Conservation (phyloP, 1,139 yeast genomes). For the Taphrina sp. region DNA sequence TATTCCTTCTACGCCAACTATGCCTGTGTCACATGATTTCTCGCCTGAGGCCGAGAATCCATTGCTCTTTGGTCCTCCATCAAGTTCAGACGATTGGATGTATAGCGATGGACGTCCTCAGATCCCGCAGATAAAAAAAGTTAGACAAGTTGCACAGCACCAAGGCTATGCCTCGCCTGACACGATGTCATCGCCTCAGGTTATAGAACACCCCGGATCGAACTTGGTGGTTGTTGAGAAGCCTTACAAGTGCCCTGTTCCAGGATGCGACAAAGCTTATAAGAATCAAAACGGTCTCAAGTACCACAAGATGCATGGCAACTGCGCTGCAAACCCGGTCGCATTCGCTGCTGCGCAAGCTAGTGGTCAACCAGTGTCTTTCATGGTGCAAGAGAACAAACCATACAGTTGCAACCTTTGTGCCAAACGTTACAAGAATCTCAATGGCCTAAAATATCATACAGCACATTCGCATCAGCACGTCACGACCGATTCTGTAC, state of each 20-base stretch:
- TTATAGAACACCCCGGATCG: slow-evolving; percentile 40
- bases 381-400: slow-evolving; percentile 87
- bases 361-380: slow-evolving; percentile 45
- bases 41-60: slow-evolving; percentile 18
- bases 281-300: slow-evolving; percentile 96
- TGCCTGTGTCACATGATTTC: slow-evolving; percentile 30
- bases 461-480: slow-evolving; percentile 72
- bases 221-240: slow-evolving; percentile 52
- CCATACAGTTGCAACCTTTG: slow-evolving; percentile 98
- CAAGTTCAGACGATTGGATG: slow-evolving; percentile 34
- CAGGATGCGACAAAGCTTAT: slow-evolving; percentile 96
- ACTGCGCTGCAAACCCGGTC: slow-evolving; percentile 32
- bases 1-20: slow-evolving; percentile 32
- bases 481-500: slow-evolving; percentile 30
- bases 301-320: slow-evolving; percentile 95
- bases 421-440: slow-evolving; percentile 92
- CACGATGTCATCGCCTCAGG: slow-evolving; percentile 41
- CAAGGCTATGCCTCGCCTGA: slow-evolving; percentile 13
- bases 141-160: neutral
- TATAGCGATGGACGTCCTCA: slow-evolving; percentile 22
- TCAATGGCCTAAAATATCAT: slow-evolving; percentile 94
- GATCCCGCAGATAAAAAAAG: slow-evolving; percentile 23
- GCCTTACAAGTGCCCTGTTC: slow-evolving; percentile 96
- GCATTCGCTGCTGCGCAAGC: slow-evolving; percentile 30
- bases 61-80: slow-evolving; percentile 32